These are phyloP conservation scores for Jamesozyma gamospora DNA, from an alignment of 805 yeast species.

Conservation along the genomic window DNA sequence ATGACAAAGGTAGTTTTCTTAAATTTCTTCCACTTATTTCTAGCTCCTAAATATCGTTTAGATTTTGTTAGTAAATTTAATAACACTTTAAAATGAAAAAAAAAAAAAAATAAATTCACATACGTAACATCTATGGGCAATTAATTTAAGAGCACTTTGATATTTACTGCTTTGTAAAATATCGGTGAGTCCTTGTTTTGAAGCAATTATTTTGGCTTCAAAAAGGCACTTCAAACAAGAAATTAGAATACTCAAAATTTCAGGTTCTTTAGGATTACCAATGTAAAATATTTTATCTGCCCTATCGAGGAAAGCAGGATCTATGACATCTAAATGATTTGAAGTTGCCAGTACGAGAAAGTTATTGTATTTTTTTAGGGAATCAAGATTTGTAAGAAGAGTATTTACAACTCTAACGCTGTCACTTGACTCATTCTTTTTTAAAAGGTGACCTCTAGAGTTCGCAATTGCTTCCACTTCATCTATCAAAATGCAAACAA, in stretches of 20 bases:
- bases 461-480: constrained; percentile 39
- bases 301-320: constrained; percentile 37
- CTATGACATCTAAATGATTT: constrained; percentile 31
- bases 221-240: constrained; percentile 23
- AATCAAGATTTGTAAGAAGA: constrained; percentile 34
- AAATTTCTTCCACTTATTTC: constrained; percentile 25
- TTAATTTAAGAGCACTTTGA: constrained; percentile 6
- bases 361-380: constrained; percentile 29
- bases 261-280: constrained; percentile 28
- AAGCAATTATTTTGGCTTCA: constrained; percentile 8
- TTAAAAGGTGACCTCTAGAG: constrained; percentile 29
- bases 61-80: constrained; percentile 6
- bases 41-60: constrained; percentile 7
- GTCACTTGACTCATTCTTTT: constrained; percentile 35
- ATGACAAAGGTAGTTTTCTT: constrained; percentile 21
- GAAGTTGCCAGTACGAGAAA: constrained; percentile 35
- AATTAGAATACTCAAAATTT: constrained; percentile 25
- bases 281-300: constrained; percentile 32
- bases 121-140: constrained; percentile 21
- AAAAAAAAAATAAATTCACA: constrained; percentile 6
- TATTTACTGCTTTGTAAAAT: constrained; percentile 5
- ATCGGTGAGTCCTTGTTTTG: constrained; percentile 1
- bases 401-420: constrained; percentile 37
- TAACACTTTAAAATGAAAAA: neutral
- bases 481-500: constrained; percentile 34